phyloP scores from a whole-genome alignment of 805 yeast species.

The Ogataea populi-albae region DNA sequence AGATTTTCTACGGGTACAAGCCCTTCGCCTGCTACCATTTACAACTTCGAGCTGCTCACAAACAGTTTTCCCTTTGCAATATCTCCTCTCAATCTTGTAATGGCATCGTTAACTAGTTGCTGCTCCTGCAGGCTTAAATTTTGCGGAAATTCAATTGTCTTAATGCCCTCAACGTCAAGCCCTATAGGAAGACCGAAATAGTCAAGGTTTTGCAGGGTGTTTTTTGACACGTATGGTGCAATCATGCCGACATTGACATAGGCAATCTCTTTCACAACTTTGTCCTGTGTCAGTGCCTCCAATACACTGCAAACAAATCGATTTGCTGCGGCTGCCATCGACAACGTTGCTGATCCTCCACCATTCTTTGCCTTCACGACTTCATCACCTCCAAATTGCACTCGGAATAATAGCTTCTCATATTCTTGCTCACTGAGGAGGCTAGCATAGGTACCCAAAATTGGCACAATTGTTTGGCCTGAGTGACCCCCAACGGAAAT shows the following conservation, averaged over 20 bases:
- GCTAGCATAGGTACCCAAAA: conserved; percentile 44
- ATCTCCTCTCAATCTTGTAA: conserved; percentile 17
- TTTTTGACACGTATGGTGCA: conserved; percentile 45
- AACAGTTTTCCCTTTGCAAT: conserved; percentile 23
- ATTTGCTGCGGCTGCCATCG: conserved; percentile 94
- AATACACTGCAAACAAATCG: conserved; percentile 62
- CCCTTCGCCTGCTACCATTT: no score
- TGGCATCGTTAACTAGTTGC: conserved; percentile 14
- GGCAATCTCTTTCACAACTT: conserved; percentile 61
- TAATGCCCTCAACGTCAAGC: conserved; percentile 52
- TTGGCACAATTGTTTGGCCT: conserved; percentile 88
- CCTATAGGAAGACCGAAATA: conserved; percentile 64
- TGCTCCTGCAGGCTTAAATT: conserved; percentile 13
- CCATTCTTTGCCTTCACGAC: conserved; percentile 94
- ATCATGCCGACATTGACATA: conserved; percentile 52
- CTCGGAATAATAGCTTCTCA: conserved; percentile 70
- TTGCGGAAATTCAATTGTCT: conserved; percentile 36
- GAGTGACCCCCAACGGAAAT: conserved; percentile 79
- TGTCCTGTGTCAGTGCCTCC: conserved; percentile 60
- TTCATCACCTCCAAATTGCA: conserved; percentile 88
- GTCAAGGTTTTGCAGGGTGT: conserved; percentile 36
- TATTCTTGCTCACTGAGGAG: conserved; percentile 34
- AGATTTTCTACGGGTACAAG: no score
- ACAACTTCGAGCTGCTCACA: conserved; percentile 22
- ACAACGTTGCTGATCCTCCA: conserved; percentile 89